These are phyloP conservation scores for Phytophthora sp. DNA, from an alignment of 352 stramenopile genomes.

Conservation along the genomic window DNA sequence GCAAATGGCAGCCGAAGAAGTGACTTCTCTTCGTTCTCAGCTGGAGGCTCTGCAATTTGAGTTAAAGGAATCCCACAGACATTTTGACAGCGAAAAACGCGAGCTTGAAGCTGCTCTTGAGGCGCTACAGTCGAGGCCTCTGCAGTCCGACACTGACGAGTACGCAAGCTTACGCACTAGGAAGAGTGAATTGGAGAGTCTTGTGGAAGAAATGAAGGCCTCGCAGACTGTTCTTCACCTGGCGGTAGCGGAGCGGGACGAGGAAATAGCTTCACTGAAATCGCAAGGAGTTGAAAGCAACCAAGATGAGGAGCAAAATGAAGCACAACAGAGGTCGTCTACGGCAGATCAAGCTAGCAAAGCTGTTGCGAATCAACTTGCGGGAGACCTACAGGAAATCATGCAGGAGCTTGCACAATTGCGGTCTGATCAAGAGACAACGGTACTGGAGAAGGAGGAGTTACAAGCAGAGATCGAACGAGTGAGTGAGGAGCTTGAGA, in stretches of 20 bases:
- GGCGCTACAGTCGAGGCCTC: conserved; percentile 3
- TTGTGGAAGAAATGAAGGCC: conserved; percentile 20
- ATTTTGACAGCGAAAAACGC: conserved; percentile 31
- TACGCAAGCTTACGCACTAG: conserved; percentile 5
- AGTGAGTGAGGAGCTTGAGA: conserved; percentile 42
- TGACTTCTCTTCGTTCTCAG: conserved; percentile 32
- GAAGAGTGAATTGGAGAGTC: conserved; percentile 20
- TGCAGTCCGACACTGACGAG: conserved; percentile 6
- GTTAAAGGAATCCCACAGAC: conserved; percentile 9
- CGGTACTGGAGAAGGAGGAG: conserved; percentile 43
- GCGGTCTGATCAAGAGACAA: conserved; percentile 36
- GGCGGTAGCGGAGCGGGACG: conserved; percentile 28
- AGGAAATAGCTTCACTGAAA: conserved; percentile 31
- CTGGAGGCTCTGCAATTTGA: conserved; percentile 35
- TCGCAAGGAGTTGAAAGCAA: neutral
- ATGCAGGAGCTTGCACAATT: conserved; percentile 47
- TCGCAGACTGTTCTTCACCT: conserved; percentile 30
- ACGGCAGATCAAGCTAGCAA: conserved; percentile 12
- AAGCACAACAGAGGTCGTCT: conserved; percentile 17
- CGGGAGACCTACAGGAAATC: conserved; percentile 42
- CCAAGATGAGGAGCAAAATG: too few species aligned
- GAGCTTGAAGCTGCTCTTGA: conserved; percentile 34
- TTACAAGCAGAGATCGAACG: conserved; percentile 39
- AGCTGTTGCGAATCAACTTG: conserved; percentile 32
- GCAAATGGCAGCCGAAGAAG: conserved; percentile 44